Conservation (phyloP, 1,284 basidiomycete species). For the Boletus semigastroideus region DNA sequence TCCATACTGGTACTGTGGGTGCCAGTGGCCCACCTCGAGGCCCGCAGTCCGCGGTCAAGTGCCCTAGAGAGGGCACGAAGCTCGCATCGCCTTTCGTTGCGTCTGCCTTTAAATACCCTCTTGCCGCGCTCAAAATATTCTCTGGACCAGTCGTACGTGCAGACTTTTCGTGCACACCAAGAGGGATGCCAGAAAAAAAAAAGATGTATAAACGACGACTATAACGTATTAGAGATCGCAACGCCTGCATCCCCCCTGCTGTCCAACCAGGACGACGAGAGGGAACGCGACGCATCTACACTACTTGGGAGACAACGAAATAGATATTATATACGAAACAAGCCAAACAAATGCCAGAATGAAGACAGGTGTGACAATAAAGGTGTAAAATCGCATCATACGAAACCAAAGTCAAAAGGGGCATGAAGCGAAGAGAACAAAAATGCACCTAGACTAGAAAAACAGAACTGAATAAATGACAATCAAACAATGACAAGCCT, state of each 20-base stretch:
- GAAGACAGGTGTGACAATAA: conserved; percentile 12
- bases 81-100: too few relatives aligned
- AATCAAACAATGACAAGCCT: conserved; percentile 23
- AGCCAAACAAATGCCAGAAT: conserved; percentile 25
- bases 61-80: too few relatives aligned
- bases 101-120: too few relatives aligned
- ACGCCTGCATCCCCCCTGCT: conserved; percentile 7
- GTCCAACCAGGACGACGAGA: neutral
- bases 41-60: too few relatives aligned
- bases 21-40: too few relatives aligned
- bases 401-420: conserved; percentile 9
- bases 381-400: conserved; percentile 18
- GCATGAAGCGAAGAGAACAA: conserved; percentile 10
- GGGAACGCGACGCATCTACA: conserved; percentile 23
- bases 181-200: neutral
- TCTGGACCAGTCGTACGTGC: too few relatives aligned
- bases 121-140: too few relatives aligned
- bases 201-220: conserved; percentile 34
- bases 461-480: conserved; percentile 31
- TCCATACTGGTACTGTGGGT: too few relatives aligned
- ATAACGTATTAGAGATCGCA: conserved; percentile 36
- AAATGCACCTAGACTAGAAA: conserved; percentile 10
- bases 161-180: too few relatives aligned
- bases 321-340: conserved; percentile 36
- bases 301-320: conserved; percentile 19